Evolutionary conservation across 2,329 filamentous ascomycete species (phyloP).

Genomic region (Pyricularia sp.): DNA sequence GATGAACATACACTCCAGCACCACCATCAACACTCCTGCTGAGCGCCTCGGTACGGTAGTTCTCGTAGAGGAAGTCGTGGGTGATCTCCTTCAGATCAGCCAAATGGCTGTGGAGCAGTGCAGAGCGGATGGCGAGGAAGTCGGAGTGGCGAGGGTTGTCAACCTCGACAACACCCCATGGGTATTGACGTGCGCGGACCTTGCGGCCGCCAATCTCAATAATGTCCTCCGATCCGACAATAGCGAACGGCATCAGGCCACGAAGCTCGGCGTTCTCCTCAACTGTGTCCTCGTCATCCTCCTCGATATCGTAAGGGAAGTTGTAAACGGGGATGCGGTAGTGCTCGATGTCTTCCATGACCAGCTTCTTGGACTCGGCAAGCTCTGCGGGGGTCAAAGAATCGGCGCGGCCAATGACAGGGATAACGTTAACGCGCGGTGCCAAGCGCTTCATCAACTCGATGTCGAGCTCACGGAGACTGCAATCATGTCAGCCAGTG

Average conservation of each 20-base stretch:
- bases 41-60: constrained; percentile 99
- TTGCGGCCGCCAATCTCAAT: constrained; percentile 89
- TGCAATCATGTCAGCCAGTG: constrained; percentile 22
- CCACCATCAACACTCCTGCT: constrained; percentile 97
- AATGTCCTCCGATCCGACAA: constrained; percentile 93
- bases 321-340: constrained; percentile 99
- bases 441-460: constrained; percentile 99
- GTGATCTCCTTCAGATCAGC: constrained; percentile 99
- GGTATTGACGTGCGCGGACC: constrained; percentile 93
- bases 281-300: constrained; percentile 98
- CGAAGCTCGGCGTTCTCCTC: constrained; percentile 98
- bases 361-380: constrained; percentile 97
- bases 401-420: constrained; percentile 96
- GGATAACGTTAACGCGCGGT: constrained; percentile 96
- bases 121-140: constrained; percentile 94
- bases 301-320: constrained; percentile 99
- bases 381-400: constrained; percentile 93
- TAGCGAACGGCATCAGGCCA: constrained; percentile 97
- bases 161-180: constrained; percentile 97
- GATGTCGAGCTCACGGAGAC: constrained; percentile 96
- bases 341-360: constrained; percentile 99
- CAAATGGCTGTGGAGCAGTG: constrained; percentile 93
- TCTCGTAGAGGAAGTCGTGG: constrained; percentile 99
- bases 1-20: constrained; percentile 66
- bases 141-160: constrained; percentile 99